These are phyloP conservation scores for Streptanthus diversifolius DNA, from an alignment of 345 rosid species.

Conservation along the genomic window DNA sequence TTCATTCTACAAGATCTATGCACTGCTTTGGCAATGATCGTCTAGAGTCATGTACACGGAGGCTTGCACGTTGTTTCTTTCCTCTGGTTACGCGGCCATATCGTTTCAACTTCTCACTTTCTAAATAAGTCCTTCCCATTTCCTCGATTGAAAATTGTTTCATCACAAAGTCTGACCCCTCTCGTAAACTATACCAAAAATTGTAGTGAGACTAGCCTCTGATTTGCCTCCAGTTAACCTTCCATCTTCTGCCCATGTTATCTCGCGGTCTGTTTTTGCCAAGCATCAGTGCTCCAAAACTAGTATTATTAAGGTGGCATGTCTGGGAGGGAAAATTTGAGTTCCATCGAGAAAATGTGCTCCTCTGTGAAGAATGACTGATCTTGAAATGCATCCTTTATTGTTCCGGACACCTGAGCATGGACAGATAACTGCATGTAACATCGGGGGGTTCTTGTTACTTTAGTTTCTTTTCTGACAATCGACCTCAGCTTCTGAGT, in stretches of 20 bases:
- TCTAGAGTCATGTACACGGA: conserved; percentile 24
- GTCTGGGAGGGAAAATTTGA: conserved; percentile 34
- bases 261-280: conserved; percentile 59
- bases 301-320: conserved; percentile 28
- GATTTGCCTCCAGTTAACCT: conserved; percentile 89
- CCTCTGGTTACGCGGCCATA: conserved; percentile 38
- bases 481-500: conserved; percentile 70
- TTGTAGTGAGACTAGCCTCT: conserved; percentile 82
- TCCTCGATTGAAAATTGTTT: too few species aligned
- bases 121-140: too few species aligned
- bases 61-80: conserved; percentile 29
- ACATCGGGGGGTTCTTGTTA: conserved; percentile 32
- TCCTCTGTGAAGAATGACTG: conserved; percentile 36
- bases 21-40: not conserved
- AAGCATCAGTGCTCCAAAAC: conserved; percentile 39
- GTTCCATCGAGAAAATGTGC: conserved; percentile 40
- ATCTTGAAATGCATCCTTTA: conserved; percentile 84
- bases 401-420: conserved; percentile 63
- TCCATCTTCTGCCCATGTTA: conserved; percentile 77
- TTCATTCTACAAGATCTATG: conserved; percentile 26
- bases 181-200: conserved; percentile 43
- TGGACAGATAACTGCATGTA: conserved; percentile 37
- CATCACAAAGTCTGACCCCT: too few species aligned
- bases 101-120: too few species aligned
- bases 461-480: conserved; percentile 68